Base-by-base conservation (phyloP, 177 flowering plant genomes). In the Telopea speciosissima region DNA sequence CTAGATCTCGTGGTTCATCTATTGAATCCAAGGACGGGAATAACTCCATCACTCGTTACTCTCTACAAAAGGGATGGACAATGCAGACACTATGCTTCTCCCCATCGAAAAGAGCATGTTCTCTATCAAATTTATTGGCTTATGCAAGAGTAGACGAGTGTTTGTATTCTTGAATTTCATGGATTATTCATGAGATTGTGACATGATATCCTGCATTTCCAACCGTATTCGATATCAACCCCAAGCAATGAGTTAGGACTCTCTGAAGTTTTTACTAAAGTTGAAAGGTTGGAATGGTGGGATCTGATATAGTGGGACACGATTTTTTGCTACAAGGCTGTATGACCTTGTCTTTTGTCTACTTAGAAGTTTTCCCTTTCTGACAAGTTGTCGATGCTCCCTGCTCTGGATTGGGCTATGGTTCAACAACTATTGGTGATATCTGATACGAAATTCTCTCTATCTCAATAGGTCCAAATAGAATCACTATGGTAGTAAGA, bases 191-290 rank as follows among this genome's bases (percentile, higher is more conserved):
- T 49, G 36, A 62, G 64, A 11, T 61, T 45, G 62, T 71, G 75
- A 58, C 87, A 93, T 95, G 73, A 67, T 88, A 74, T 74, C 76
- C 88, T 0, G 92, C 97, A 42, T 36, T n/a, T n/a, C n/a, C n/a
- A n/a, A n/a, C n/a, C n/a, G n/a, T n/a, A 28, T 28, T 28, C 2
- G 31, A 28, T 28, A n/a, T 28, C 2, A 28, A 28, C 2, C 31
- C 31, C 31, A 28, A 28, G 31, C 31, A 36, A 5, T 36, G 40
- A 36, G 40, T 36, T 36, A 36, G 40, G 40, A 8, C 9, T 36
- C 6, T 36, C 8, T 36, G 40, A 36, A 36, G 7, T 36, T 36
- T 5, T 36, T 36, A 8, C 40, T 36, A 36, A 36, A 36, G 40
- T 36, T 36, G 40, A 8, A 36, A 36, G 40, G 40, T 8, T 36